Evolutionary conservation across 371 early-diverging fungal species (phyloP).

Genomic region (Syncephalis plumigaleata): DNA sequence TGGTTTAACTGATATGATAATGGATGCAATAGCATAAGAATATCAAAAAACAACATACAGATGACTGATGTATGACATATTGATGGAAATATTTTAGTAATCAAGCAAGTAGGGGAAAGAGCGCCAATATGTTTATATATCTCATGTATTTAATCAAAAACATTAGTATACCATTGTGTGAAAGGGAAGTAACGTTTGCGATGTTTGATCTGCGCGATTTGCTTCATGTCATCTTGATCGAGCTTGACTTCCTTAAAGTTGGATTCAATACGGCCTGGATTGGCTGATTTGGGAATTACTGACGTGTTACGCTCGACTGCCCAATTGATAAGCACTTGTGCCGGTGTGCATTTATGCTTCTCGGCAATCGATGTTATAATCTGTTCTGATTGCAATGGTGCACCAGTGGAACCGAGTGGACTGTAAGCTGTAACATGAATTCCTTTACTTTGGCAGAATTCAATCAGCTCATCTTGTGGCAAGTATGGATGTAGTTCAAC

Average conservation of each 20-base stretch:
- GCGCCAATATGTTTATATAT: too few relatives aligned
- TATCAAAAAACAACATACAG: too few relatives aligned
- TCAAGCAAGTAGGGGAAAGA: too few relatives aligned
- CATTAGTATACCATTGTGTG: too few relatives aligned
- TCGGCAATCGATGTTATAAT: constrained; percentile 31
- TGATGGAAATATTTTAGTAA: too few relatives aligned
- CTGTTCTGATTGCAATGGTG: neutral
- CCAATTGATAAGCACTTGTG: constrained; percentile 62
- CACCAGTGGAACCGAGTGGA: constrained; percentile 29
- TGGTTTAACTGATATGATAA: too few relatives aligned
- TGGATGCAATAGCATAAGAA: too few relatives aligned
- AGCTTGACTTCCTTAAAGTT: constrained; percentile 31
- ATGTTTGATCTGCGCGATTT: constrained; percentile 5
- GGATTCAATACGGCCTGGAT: constrained; percentile 23
- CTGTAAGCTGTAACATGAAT: constrained; percentile 71
- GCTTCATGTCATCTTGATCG: constrained; percentile 27
- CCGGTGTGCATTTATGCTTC: constrained; percentile 44
- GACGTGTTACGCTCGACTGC: constrained; percentile 28
- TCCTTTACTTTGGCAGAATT: constrained; percentile 43
- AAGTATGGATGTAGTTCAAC: constrained; percentile 88
- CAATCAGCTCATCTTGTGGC: constrained; percentile 47
- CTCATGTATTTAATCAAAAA: too few relatives aligned
- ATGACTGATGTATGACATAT: too few relatives aligned
- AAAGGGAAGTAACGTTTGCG: neutral
- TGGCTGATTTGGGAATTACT: constrained; percentile 32